These are phyloP conservation scores for Tillandsia fasciculata DNA, from an alignment of 176 grass and related monocot species.

Conservation along the genomic window DNA sequence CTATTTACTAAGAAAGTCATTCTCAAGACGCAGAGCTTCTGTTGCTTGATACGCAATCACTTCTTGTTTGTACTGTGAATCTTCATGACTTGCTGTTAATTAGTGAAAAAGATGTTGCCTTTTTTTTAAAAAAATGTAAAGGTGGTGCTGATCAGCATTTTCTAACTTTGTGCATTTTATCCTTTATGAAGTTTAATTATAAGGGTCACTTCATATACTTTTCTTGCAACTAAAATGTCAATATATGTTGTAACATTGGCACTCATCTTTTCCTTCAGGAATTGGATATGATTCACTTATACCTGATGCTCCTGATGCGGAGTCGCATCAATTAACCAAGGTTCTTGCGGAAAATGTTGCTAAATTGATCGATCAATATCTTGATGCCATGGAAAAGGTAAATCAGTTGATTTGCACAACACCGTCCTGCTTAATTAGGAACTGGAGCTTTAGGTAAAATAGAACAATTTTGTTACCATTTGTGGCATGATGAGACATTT, in stretches of 20 bases:
- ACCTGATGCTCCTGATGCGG: conserved; percentile 47
- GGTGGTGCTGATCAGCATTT: no score
- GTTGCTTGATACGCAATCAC: background rate
- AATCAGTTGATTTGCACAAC: conserved; percentile 13
- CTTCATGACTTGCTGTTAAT: no score
- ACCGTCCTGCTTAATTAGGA: background rate
- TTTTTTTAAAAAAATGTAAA: no score
- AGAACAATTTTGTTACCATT: background rate
- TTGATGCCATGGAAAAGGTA: conserved; percentile 92
- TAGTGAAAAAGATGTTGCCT: no score
- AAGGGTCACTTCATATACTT: no score
- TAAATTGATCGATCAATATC: conserved; percentile 79
- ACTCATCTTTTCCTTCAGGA: conserved; percentile 33
- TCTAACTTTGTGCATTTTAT: no score
- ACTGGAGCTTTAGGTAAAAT: background rate
- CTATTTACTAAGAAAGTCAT: no score
- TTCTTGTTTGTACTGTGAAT: background rate
- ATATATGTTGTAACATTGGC: background rate
- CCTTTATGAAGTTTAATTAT: no score
- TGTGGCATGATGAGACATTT: background rate
- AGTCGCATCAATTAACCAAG: conserved; percentile 47
- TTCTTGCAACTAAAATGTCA: background rate
- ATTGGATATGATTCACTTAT: conserved; percentile 61
- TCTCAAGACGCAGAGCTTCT: no score
- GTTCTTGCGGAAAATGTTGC: conserved; percentile 48